A percentile compares a stretch with the other conserved stretches of the same genome.
Evolutionary conservation across 306 rosid species (phyloP).

Genomic region (Dalbergia oliveri): DNA sequence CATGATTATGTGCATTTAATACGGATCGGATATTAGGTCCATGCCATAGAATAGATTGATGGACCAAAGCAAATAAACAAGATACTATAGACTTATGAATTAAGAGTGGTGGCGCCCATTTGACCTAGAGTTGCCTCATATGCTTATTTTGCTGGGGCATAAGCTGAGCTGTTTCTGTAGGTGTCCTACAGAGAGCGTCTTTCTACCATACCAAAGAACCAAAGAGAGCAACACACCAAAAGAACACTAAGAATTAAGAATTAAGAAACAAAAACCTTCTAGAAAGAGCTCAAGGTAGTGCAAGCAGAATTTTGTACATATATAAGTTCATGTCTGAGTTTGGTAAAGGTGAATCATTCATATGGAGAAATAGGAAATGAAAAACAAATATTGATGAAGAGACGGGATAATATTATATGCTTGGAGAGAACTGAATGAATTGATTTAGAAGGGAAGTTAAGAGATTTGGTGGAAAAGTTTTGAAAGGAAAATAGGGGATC

Average conservation of each 20-base stretch:
- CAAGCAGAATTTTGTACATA: not conserved
- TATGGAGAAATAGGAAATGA: too few relatives aligned
- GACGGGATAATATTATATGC: constrained; percentile 19
- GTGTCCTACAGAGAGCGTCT: constrained; percentile 28
- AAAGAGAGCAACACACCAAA: constrained; percentile 24
- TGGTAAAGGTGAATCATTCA: constrained; percentile 4
- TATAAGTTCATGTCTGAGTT: constrained; percentile 11
- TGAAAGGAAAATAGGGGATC: constrained; percentile 3
- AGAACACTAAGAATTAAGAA: not conserved
- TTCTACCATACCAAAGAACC: constrained; percentile 21
- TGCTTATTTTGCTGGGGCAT: constrained; percentile 15
- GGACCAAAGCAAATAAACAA: constrained; percentile 11
- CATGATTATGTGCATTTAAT: constrained; percentile 37
- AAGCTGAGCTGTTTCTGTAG: constrained; percentile 49
- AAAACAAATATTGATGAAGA: not conserved
- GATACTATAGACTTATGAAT: constrained; percentile 4
- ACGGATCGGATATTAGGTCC: constrained; percentile 17
- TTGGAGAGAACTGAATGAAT: constrained; percentile 3
- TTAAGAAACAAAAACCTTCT: constrained; percentile 6
- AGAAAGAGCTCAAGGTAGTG: not conserved
- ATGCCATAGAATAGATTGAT: constrained; percentile 11
- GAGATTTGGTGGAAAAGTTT: not conserved
- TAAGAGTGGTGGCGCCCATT: constrained; percentile 46
- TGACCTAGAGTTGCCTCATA: constrained; percentile 33
- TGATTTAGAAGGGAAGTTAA: constrained; percentile 33